phyloP scores from a whole-genome alignment of 1,284 basidiomycete genomes.

The Microbotryum intermedium region DNA sequence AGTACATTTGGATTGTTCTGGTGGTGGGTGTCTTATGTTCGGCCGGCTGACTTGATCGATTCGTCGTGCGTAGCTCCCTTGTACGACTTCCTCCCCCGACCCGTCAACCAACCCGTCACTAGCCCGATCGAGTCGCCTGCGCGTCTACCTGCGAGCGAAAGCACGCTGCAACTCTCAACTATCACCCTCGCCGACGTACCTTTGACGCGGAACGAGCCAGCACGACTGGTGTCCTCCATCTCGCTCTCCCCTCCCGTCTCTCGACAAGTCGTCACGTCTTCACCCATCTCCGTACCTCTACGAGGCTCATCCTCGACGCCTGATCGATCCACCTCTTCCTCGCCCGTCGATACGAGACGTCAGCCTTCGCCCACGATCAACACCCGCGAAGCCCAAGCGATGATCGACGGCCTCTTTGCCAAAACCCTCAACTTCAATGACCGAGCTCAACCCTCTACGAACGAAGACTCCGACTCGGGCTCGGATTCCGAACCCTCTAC shows the following conservation, averaged over 20 bases:
- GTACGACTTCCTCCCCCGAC: conserved; percentile 16
- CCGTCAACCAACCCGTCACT: neutral
- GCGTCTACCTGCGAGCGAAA: too few species aligned
- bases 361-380: conserved; percentile 69
- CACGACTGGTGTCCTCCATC: too few species aligned
- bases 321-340: neutral
- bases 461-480: conserved; percentile 44
- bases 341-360: conserved; percentile 10
- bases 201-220: too few species aligned
- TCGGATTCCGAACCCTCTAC: conserved; percentile 31
- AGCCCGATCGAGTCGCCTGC: too few species aligned
- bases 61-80: conserved; percentile 2
- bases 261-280: too few species aligned
- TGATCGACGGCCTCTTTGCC: conserved; percentile 61
- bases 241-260: too few species aligned
- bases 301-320: neutral
- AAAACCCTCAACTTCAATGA: conserved; percentile 24
- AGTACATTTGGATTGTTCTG: neutral
- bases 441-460: conserved; percentile 13
- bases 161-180: too few species aligned
- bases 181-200: too few species aligned
- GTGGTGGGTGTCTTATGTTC: neutral
- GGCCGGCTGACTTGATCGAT: neutral
- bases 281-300: too few species aligned
- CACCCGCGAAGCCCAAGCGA: conserved; percentile 81